Conservation (phyloP, 2,329 filamentous ascomycete genomes). For the Fusarium paranaense region DNA sequence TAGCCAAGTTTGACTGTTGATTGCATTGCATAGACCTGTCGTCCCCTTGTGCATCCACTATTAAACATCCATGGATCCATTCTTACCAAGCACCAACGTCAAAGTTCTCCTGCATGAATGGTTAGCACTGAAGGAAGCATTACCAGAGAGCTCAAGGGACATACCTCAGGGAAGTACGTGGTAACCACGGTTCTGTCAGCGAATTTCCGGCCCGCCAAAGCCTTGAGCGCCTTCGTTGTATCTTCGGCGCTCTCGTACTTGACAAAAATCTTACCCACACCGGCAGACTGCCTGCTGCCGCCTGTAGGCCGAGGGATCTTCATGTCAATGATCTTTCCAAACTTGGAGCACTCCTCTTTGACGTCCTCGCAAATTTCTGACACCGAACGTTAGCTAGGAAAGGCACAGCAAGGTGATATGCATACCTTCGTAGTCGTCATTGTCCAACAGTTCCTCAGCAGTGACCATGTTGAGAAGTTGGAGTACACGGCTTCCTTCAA, state of each 20-base stretch:
- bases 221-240: slow-evolving; percentile 85
- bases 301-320: slow-evolving; percentile 92
- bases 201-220: slow-evolving; percentile 96
- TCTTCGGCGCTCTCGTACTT: slow-evolving; percentile 86
- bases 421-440: slow-evolving; percentile 93
- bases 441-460: slow-evolving; percentile 91
- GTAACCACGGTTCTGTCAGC: slow-evolving; percentile 95
- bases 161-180: slow-evolving; percentile 94
- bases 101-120: slow-evolving; percentile 81
- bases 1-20: slow-evolving; percentile 29
- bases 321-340: slow-evolving; percentile 84
- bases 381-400: slow-evolving; percentile 48
- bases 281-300: slow-evolving; percentile 84
- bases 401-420: neutral
- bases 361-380: slow-evolving; percentile 97
- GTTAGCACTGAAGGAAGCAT: slow-evolving; percentile 45
- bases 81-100: slow-evolving; percentile 87
- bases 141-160: slow-evolving; percentile 21
- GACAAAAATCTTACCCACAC: slow-evolving; percentile 97
- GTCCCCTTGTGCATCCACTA: slow-evolving; percentile 8
- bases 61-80: slow-evolving; percentile 10
- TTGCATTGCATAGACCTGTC: slow-evolving; percentile 15
- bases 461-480: slow-evolving; percentile 99
- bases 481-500: slow-evolving; percentile 85
- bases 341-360: slow-evolving; percentile 92